phyloP scores from a whole-genome alignment of 1,139 yeast species.

The Hemisphaericaspora xylanilytica region DNA sequence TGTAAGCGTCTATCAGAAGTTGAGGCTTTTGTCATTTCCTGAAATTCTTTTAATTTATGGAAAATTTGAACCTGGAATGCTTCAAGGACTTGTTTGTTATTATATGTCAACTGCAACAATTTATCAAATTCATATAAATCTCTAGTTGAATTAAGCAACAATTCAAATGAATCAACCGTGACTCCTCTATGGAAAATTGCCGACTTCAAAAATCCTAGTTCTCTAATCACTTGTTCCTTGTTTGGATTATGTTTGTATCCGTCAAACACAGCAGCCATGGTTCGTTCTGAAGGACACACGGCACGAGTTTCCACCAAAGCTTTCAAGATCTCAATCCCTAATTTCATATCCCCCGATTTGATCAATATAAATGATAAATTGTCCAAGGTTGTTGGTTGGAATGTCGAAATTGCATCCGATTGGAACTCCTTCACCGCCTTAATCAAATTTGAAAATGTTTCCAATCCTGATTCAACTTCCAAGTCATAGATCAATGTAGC shows the following conservation, averaged over 20 bases:
- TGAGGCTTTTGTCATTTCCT: neutral
- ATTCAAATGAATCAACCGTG: constrained; percentile 18
- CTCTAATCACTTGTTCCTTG: constrained; percentile 17
- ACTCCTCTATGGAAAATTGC: constrained; percentile 27
- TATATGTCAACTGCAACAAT: constrained; percentile 22
- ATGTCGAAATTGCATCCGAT: constrained; percentile 15
- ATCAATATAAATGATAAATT: constrained; percentile 25
- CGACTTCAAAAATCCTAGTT: constrained; percentile 31
- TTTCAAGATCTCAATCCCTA: constrained; percentile 20
- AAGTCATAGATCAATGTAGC: neutral
- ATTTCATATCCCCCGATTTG: constrained; percentile 18
- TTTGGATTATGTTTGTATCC: constrained; percentile 9
- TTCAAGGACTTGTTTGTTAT: constrained; percentile 11
- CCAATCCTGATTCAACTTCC: neutral
- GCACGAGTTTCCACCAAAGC: constrained; percentile 18
- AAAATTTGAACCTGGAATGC: constrained; percentile 15
- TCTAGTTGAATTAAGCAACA: constrained; percentile 24
- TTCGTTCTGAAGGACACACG: constrained; percentile 25
- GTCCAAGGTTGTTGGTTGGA: constrained; percentile 26
- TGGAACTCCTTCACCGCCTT: constrained; percentile 4
- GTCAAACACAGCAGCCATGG: constrained; percentile 23
- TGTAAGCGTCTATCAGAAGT: constrained; percentile 8
- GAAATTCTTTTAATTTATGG: neutral
- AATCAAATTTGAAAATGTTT: constrained; percentile 5
- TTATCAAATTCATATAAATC: constrained; percentile 31